Base-by-base conservation (phyloP, 2,329 filamentous ascomycete genomes). In the Paraphoma sp. region DNA sequence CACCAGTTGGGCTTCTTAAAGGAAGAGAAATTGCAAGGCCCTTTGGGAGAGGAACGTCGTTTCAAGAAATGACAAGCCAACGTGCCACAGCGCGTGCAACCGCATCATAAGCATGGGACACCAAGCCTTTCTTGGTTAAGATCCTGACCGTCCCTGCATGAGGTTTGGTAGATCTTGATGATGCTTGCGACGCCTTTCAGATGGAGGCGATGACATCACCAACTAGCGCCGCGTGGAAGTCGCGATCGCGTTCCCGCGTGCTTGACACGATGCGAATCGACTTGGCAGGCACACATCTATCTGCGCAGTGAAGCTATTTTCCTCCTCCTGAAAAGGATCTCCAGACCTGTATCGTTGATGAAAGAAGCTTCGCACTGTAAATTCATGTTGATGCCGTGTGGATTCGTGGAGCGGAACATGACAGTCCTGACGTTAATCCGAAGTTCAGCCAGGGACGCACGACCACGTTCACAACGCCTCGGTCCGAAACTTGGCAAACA, bases 261-360 rank as follows among this genome's bases (percentile, higher is more conserved):
- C 23, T 42, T 28, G 12, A 45, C 41, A 49, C 47, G 47, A 42
- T 31, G 18, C 47, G 36, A 42, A 57, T 51, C 53, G 42, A 41
- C 62, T 64, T 64, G 62, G 62, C 62, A 62, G 57, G 59, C 46
- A 60, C 57, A 10, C 11, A 12, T 28, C 14, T n/a, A 43, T 12
- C 10, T 43, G 33, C 10, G 33, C 33, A 38, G 33, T n/a, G n/a
- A 11, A 11, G n/a, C 10, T n/a, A 38, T 38, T 11, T 6, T 38
- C 33, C 33, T 38, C 33, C 23, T 23, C 23, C 23, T 23, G 23
- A 5, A 23, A 23, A 5, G 5, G 23, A 5, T 23, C 5, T 5
- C 23, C 23, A 23, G 23, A 5, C 23, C 23, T 23, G 23, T 2
- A 23, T 23, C 23, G 23, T 23, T 23, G 23, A 23, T 23, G 23